Conservation (phyloP, 2,329 filamentous ascomycete genomes). For the Penicillium janthinellum region DNA sequence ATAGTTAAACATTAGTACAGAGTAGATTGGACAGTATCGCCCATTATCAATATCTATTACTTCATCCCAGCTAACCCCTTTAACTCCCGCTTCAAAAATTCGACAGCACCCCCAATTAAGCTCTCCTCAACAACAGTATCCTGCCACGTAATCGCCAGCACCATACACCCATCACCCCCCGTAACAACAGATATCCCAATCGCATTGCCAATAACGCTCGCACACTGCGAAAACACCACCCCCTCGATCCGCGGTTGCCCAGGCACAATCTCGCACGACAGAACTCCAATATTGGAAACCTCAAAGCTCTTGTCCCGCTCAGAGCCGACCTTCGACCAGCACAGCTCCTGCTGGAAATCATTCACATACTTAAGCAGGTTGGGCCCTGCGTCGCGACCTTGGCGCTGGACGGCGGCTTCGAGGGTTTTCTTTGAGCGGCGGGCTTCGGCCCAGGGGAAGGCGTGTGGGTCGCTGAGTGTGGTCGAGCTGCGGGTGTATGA, state of each 20-base stretch:
- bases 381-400: slow-evolving; percentile 37
- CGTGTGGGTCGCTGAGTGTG: background rate
- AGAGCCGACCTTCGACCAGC: slow-evolving; percentile 43
- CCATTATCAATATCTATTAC: background rate
- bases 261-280: slow-evolving; percentile 21
- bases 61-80: background rate
- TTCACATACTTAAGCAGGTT: slow-evolving; percentile 46
- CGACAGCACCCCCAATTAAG: slow-evolving; percentile 23
- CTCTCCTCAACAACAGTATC: slow-evolving; percentile 38
- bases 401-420: slow-evolving; percentile 25
- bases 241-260: slow-evolving; percentile 37
- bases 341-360: slow-evolving; percentile 41
- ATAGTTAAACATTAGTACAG: background rate
- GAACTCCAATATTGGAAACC: slow-evolving; percentile 50
- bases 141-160: slow-evolving; percentile 46
- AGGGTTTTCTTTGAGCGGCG: slow-evolving; percentile 35
- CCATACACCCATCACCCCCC: slow-evolving; percentile 48
- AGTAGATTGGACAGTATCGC: background rate
- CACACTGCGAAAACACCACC: slow-evolving; percentile 51
- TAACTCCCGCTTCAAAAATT: background rate
- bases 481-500: slow-evolving; percentile 29
- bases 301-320: slow-evolving; percentile 44
- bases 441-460: slow-evolving; percentile 40
- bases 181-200: slow-evolving; percentile 46
- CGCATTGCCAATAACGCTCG: slow-evolving; percentile 41